Evolutionary conservation across 2,329 filamentous ascomycete genomes (phyloP).

Genomic region (Fusarium lyarnte): DNA sequence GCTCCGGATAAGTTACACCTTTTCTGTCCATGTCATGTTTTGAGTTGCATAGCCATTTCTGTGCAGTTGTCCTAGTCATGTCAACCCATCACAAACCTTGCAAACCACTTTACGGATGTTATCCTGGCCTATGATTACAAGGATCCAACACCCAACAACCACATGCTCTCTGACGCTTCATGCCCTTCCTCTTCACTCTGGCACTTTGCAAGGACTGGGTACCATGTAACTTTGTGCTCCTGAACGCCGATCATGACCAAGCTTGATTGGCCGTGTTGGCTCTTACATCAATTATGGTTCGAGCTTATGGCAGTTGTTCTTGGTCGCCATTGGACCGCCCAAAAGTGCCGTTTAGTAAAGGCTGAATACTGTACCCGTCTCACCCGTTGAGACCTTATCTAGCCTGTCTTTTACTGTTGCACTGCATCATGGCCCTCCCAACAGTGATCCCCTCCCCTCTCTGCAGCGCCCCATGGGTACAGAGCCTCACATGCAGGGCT

Average conservation of each 20-base stretch:
- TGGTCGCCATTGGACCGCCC: slow-evolving; percentile 22
- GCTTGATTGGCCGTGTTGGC: slow-evolving; percentile 23
- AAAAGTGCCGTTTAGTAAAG: slow-evolving; percentile 9
- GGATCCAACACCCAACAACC: slow-evolving; percentile 16
- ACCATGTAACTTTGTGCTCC: slow-evolving; percentile 16
- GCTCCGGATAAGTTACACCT: slow-evolving; percentile 14
- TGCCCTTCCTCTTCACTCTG: neutral
- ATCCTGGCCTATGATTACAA: slow-evolving; percentile 14
- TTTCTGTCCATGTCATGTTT: slow-evolving; percentile 12
- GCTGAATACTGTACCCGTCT: slow-evolving; percentile 11
- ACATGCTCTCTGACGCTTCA: slow-evolving; percentile 4
- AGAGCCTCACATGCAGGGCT: slow-evolving; percentile 43
- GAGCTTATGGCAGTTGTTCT: slow-evolving; percentile 30
- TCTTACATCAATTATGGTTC: slow-evolving; percentile 11
- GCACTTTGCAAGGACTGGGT: slow-evolving; percentile 2
- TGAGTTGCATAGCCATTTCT: slow-evolving; percentile 1
- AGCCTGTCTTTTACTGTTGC: slow-evolving; percentile 23
- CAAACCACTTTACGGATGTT: neutral
- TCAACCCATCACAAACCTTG: slow-evolving; percentile 23
- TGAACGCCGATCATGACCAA: slow-evolving; percentile 23
- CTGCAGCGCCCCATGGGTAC: slow-evolving; percentile 29
- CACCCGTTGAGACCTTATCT: slow-evolving; percentile 27
- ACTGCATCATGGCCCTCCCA: slow-evolving; percentile 38
- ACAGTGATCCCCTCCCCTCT: slow-evolving; percentile 19
- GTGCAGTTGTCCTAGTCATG: slow-evolving; percentile 24